These are phyloP conservation scores for Abrus precatorius DNA, from an alignment of 306 rosid genomes.

Conservation along the genomic window DNA sequence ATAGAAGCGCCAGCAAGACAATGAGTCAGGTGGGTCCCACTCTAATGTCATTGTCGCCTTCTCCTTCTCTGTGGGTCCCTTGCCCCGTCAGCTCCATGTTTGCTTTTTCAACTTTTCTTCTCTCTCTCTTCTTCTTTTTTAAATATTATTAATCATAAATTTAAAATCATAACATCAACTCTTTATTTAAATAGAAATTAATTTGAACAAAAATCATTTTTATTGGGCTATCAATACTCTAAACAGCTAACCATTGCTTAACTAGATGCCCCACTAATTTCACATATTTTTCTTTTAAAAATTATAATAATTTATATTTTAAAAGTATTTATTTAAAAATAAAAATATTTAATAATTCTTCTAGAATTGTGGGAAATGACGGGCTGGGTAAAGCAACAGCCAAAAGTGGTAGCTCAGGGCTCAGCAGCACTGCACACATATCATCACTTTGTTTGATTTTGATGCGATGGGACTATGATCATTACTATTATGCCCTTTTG, in stretches of 20 bases:
- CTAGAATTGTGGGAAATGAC: constrained; percentile 27
- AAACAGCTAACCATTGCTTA: not conserved
- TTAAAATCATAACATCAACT: not conserved
- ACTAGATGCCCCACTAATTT: not conserved
- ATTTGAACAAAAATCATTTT: not conserved
- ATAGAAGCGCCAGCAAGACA: constrained; percentile 61
- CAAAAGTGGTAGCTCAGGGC: constrained; percentile 29
- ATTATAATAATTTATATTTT: no score
- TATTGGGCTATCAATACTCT: constrained; percentile 15
- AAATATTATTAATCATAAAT: not conserved
- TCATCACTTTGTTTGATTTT: constrained; percentile 15
- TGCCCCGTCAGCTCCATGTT: constrained; percentile 69
- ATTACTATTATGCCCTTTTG: constrained; percentile 36
- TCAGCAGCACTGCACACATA: constrained; percentile 24
- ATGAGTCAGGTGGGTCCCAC: constrained; percentile 60
- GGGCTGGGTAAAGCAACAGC: constrained; percentile 48
- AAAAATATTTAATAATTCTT: not conserved
- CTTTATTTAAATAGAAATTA: not conserved
- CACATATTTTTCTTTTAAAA: no score
- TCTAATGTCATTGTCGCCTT: constrained; percentile 52
- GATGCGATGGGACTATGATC: not conserved
- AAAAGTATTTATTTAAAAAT: no score
- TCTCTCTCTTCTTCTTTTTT: not conserved
- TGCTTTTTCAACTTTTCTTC: constrained; percentile 31
- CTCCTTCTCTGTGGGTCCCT: constrained; percentile 60